A percentile compares a stretch with the other conserved stretches of the same genome.
Conservation (phyloP, 73 alveolate genomes). For the Uronychia binucleata region DNA sequence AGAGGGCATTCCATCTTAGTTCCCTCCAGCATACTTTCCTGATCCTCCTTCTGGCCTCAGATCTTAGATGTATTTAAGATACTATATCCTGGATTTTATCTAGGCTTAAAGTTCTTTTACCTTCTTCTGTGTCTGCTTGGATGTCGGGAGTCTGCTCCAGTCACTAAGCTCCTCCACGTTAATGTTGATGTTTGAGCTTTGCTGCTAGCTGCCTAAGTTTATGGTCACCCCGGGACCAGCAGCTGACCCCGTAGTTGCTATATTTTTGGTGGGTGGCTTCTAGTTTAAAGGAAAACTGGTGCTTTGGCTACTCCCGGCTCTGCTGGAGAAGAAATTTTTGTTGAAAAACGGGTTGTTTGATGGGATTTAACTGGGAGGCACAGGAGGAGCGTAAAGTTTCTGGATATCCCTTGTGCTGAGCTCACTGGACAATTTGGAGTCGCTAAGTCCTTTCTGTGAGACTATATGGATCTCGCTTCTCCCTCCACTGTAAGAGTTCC, state of each 20-base stretch:
- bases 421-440: not conserved
- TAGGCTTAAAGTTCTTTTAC: not conserved
- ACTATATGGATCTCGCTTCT: too few relatives aligned
- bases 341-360: slow-evolving; percentile 48
- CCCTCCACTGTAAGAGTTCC: too few relatives aligned
- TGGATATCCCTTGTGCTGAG: slow-evolving; percentile 16
- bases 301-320: not conserved
- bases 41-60: too few relatives aligned
- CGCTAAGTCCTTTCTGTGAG: too few relatives aligned
- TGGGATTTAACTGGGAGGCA: slow-evolving; percentile 27
- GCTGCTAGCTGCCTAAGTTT: not conserved
- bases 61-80: not conserved
- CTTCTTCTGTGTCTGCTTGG: not conserved
- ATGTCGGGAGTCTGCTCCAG: not conserved
- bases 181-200: too few relatives aligned
- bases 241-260: not conserved
- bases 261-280: not conserved
- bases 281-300: not conserved
- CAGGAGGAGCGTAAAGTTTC: slow-evolving; percentile 41
- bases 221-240: not conserved
- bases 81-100: not conserved
- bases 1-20: too few relatives aligned
- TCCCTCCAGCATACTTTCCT: too few relatives aligned
- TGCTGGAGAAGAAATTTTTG: not conserved
- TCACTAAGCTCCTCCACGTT: not conserved